Percentiles rank a stretch among this genome's conserved stretches.
Conservation (phyloP, 805 yeast genomes). For the Starmerella potacharoeniae region DNA sequence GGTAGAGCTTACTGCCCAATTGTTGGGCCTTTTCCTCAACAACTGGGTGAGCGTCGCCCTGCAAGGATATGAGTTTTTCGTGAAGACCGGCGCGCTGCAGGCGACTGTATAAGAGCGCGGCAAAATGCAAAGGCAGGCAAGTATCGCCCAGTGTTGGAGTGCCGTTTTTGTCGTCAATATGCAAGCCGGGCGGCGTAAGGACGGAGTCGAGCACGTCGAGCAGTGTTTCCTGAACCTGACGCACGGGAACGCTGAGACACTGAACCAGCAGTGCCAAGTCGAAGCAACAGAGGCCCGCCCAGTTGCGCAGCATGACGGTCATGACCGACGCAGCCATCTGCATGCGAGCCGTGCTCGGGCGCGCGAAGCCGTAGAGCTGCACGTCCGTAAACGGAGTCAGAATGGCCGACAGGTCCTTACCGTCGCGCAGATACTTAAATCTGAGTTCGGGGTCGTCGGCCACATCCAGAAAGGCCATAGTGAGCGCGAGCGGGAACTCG, state of each 20-base stretch:
- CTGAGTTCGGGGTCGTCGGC: constrained; percentile 49
- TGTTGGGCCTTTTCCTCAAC: constrained; percentile 49
- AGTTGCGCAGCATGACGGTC: constrained; percentile 49
- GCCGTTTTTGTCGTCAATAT: constrained; percentile 21
- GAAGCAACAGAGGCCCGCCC: constrained; percentile 66
- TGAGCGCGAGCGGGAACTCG: constrained; percentile 25
- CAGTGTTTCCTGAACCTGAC: constrained; percentile 43
- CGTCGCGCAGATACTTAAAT: constrained; percentile 39
- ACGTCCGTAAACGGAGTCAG: constrained; percentile 62
- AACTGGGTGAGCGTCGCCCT: constrained; percentile 33
- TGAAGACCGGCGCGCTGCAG: constrained; percentile 47
- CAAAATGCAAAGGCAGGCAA: constrained; percentile 43
- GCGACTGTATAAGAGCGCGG: constrained; percentile 47
- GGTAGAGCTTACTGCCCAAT: constrained; percentile 51
- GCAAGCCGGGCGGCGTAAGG: constrained; percentile 38
- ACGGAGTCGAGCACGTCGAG: constrained; percentile 63
- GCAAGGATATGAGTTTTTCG: constrained; percentile 33
- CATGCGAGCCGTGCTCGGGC: constrained; percentile 42
- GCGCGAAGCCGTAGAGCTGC: constrained; percentile 32
- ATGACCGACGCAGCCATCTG: constrained; percentile 52
- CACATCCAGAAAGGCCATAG: constrained; percentile 42
- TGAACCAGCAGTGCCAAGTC: constrained; percentile 35
- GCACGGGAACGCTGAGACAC: constrained; percentile 26
- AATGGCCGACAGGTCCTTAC: constrained; percentile 50
- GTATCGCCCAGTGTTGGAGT: constrained; percentile 29